Percentiles rank a stretch among this genome's conserved stretches.
Evolutionary conservation across 2,329 filamentous ascomycete genomes (phyloP).

Genomic region (Fusarium abutilonis): DNA sequence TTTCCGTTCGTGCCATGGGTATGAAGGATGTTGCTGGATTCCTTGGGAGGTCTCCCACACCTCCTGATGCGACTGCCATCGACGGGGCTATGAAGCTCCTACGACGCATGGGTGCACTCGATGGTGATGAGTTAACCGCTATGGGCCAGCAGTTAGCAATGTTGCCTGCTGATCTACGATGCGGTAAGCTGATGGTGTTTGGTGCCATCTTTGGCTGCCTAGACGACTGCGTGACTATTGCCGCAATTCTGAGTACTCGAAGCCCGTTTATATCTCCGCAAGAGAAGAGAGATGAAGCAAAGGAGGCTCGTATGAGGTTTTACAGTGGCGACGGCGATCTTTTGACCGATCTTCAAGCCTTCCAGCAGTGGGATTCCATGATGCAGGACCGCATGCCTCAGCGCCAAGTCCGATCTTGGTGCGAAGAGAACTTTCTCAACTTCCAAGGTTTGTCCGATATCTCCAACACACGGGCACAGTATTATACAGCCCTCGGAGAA

Average conservation of each 20-base stretch:
- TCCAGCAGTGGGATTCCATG: conserved; percentile 81
- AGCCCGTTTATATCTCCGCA: conserved; percentile 87
- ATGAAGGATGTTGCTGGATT: conserved; percentile 83
- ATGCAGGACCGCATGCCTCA: conserved; percentile 66
- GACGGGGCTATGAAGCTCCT: conserved; percentile 84
- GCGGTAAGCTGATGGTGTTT: conserved; percentile 94
- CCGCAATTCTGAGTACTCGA: conserved; percentile 88
- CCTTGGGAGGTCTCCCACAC: conserved; percentile 86
- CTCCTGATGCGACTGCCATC: conserved; percentile 85
- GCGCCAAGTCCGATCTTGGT: conserved; percentile 77
- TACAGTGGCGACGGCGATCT: conserved; percentile 84
- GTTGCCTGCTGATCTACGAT: conserved; percentile 92
- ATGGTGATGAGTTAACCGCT: conserved; percentile 86
- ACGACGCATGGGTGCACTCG: conserved; percentile 85
- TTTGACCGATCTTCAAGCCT: conserved; percentile 85
- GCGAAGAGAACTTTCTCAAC: conserved; percentile 85
- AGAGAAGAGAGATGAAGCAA: conserved; percentile 83
- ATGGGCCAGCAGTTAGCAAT: conserved; percentile 93
- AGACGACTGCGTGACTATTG: conserved; percentile 87
- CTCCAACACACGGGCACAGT: conserved; percentile 84
- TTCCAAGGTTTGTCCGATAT: conserved; percentile 89
- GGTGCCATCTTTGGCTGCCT: conserved; percentile 93
- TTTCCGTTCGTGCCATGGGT: conserved; percentile 96
- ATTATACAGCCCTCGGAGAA: conserved; percentile 84
- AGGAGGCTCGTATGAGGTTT: conserved; percentile 79